Evolutionary conservation across 23 red algal genomes (phyloP).

Genomic region (Agarophyton chilense): DNA sequence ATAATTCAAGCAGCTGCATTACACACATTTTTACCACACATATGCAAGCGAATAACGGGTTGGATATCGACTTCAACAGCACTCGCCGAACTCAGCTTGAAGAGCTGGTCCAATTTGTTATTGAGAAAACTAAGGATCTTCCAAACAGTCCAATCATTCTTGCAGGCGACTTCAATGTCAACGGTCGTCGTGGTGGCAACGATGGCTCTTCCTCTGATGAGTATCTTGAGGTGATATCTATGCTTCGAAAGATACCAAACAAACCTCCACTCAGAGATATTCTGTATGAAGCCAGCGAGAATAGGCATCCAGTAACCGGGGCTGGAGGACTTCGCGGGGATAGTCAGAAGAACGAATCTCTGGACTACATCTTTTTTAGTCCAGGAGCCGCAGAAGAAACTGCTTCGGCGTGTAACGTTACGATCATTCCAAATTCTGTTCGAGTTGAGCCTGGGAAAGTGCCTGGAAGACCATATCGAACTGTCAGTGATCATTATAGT

Average conservation of each 20-base stretch:
- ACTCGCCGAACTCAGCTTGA: slow-evolving; percentile 56
- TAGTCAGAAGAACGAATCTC: slow-evolving; percentile 61
- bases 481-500: slow-evolving; percentile 45
- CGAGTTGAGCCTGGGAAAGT: background rate
- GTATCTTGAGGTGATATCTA: slow-evolving; percentile 45
- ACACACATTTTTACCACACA: slow-evolving; percentile 80
- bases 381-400: background rate
- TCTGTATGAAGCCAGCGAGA: slow-evolving; percentile 12
- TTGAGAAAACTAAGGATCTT: slow-evolving; percentile 41
- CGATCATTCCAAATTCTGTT: background rate
- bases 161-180: slow-evolving; percentile 85
- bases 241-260: slow-evolving; percentile 2
- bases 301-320: slow-evolving; percentile 48
- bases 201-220: slow-evolving; percentile 33
- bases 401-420: background rate
- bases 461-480: slow-evolving; percentile 27
- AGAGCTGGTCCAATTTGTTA: slow-evolving; percentile 69
- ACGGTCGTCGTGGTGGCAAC: slow-evolving; percentile 48
- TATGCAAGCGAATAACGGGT: slow-evolving; percentile 83
- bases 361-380: slow-evolving; percentile 86
- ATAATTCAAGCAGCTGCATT: background rate
- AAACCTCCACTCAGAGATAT: slow-evolving; percentile 3
- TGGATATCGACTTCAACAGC: slow-evolving; percentile 34
- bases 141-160: slow-evolving; percentile 36
- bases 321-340: slow-evolving; percentile 43